phyloP scores from a whole-genome alignment of 176 grass and related monocot genomes.

The Themeda triandra region DNA sequence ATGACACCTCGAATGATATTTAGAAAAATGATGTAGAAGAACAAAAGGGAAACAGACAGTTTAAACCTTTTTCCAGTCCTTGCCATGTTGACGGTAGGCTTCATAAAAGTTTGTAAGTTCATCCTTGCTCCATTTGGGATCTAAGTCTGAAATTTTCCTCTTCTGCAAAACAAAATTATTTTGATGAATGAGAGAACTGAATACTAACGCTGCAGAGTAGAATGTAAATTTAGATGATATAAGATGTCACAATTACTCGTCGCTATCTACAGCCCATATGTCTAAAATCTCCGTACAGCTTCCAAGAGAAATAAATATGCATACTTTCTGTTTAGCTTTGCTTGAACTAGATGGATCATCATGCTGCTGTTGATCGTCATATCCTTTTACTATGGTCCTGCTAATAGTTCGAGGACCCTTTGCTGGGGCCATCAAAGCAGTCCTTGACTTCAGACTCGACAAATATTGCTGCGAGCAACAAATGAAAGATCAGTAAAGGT shows the following conservation, averaged over 20 bases:
- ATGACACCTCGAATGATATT: not conserved
- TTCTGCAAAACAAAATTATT: conserved; percentile 30
- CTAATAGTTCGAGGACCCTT: conserved; percentile 42
- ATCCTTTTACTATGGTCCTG: conserved; percentile 41
- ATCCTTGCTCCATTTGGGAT: conserved; percentile 50
- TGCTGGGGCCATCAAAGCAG: conserved; percentile 37
- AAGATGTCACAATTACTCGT: conserved; percentile 3
- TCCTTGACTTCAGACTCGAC: not conserved
- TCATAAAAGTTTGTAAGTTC: conserved; percentile 52
- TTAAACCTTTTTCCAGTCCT: conserved; percentile 61
- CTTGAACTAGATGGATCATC: conserved; percentile 44
- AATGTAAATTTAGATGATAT: conserved; percentile 1
- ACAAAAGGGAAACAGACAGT: not conserved
- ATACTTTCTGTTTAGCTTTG: conserved; percentile 55
- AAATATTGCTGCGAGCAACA: conserved; percentile 35
- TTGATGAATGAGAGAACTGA: conserved; percentile 3
- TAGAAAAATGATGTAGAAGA: not conserved
- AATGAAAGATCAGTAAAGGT: conserved; percentile 14
- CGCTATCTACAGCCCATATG: too few species aligned
- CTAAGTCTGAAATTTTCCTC: conserved; percentile 50
- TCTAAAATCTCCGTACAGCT: conserved; percentile 12
- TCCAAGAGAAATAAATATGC: conserved; percentile 6
- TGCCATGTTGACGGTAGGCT: conserved; percentile 53
- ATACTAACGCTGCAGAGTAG: not conserved
- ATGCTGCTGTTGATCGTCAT: conserved; percentile 22